phyloP scores from a whole-genome alignment of 2,329 filamentous ascomycete genomes.

The Myriosclerotinia duriaeana region DNA sequence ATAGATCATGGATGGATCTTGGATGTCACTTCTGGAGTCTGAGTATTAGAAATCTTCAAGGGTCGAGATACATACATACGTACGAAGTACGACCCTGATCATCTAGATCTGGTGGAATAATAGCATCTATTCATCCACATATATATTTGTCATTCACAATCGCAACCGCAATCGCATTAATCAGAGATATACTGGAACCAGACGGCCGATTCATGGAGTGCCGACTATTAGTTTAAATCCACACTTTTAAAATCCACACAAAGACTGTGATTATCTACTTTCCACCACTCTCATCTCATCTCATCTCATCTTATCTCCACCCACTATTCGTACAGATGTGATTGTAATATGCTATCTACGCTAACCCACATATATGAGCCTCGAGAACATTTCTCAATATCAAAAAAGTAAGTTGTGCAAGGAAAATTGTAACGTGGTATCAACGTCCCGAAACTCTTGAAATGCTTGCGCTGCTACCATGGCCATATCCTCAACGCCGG shows the following conservation, averaged over 20 bases:
- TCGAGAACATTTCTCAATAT: slow-evolving; percentile 19
- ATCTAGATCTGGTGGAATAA: too few relatives aligned
- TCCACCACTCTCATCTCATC: not conserved
- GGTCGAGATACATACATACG: too few relatives aligned
- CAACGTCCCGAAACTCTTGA: slow-evolving; percentile 26
- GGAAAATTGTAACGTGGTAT: slow-evolving; percentile 26
- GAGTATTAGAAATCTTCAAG: too few relatives aligned
- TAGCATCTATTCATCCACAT: too few relatives aligned
- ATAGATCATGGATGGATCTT: too few relatives aligned
- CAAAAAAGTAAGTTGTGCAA: slow-evolving; percentile 15
- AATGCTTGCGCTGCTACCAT: slow-evolving; percentile 16
- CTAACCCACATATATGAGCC: slow-evolving; percentile 4
- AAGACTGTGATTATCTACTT: slow-evolving; percentile 5
- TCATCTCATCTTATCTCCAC: not conserved
- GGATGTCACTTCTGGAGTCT: too few relatives aligned
- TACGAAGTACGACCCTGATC: too few relatives aligned
- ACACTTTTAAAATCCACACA: not conserved
- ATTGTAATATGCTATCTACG: slow-evolving; percentile 5
- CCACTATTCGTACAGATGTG: slow-evolving; percentile 13
- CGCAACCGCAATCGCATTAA: not conserved
- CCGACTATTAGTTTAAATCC: too few relatives aligned
- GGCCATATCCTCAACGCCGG: slow-evolving; percentile 33
- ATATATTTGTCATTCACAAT: too few relatives aligned
- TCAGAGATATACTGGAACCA: not conserved
- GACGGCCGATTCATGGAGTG: too few relatives aligned